Evolutionary conservation across 805 yeast species (phyloP), one percentile per base, ranked within the genome.

Genomic region (Candida boidinii): DNA sequence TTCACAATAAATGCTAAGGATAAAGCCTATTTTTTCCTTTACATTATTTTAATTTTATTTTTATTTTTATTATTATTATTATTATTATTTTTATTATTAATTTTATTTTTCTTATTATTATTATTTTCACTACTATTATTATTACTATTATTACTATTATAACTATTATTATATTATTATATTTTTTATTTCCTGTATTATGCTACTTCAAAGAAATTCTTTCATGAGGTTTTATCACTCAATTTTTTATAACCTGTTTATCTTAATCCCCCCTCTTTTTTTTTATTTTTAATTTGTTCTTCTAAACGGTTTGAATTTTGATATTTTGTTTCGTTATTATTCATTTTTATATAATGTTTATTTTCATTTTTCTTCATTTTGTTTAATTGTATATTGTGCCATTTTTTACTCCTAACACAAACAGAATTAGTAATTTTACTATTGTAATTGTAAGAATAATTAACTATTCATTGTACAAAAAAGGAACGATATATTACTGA

Each of bases 231-330:
- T 27, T 15, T 17, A 17, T 11, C 4, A 15, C 5, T 16, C 19
- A 15, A 14, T 8, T 13, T 5, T 14, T n/a, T 7, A 15, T 17
- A 15, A 28, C 20, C 22, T 31, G 37, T 32, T 30, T 23, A 17
- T 19, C 15, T 29, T 34, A 15, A 23, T 28, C 26, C 22, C 20
- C 10, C 23, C 19, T 26, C 14, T 29, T 28, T 13, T 30, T 12
- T 30, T 17, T 23, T 11, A 12, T 17, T 17, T 27, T 27, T 19
- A 17, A 7, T 23, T 28, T 30, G 25, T 15, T 18, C 18, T 25
- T 27, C 21, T 21, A 15, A 28, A 18, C 13, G 16, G 23, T 33
- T 23, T 26, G 23, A 28, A 21, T 20, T 16, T 32, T 31, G 10
- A 7, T 29, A 17, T 12, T 17, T 28, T 28, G 14, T 13, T 4